Evolutionary conservation across 129 eudicot species (phyloP).

Genomic region (Centella asiatica): DNA sequence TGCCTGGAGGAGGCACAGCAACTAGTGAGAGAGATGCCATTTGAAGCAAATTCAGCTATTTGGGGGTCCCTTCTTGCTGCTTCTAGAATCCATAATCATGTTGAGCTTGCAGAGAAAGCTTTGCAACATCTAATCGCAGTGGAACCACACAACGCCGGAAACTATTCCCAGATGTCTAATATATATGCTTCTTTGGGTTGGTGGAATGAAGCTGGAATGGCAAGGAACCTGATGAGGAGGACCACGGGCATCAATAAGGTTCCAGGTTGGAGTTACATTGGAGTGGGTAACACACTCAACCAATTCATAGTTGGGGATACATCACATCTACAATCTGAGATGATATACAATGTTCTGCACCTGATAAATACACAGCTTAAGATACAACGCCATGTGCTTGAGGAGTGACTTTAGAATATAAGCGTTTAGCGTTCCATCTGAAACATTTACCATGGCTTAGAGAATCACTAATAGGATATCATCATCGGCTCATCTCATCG

Average conservation of each 20-base stretch:
- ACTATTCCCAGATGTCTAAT: slow-evolving; percentile 32
- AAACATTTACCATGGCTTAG: too few species aligned
- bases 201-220: slow-evolving; percentile 30
- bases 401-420: too few species aligned
- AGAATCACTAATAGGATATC: too few species aligned
- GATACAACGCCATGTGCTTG: too few species aligned
- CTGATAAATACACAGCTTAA: slow-evolving; percentile 21
- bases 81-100: slow-evolving; percentile 30
- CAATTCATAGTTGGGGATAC: slow-evolving; percentile 30
- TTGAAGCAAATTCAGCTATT: slow-evolving; percentile 39
- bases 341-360: slow-evolving; percentile 20
- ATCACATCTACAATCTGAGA: slow-evolving; percentile 29
- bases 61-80: slow-evolving; percentile 58
- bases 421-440: too few species aligned
- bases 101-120: slow-evolving; percentile 34
- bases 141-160: slow-evolving; percentile 43
- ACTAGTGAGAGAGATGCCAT: slow-evolving; percentile 32
- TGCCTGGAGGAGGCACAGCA: slow-evolving; percentile 35
- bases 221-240: slow-evolving; percentile 42
- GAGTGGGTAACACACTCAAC: slow-evolving; percentile 27
- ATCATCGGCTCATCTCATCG: too few species aligned
- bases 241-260: slow-evolving; percentile 31
- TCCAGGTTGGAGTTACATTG: slow-evolving; percentile 34
- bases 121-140: slow-evolving; percentile 23
- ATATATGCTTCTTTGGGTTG: slow-evolving; percentile 29